Percentiles rank a stretch among this genome's conserved stretches.
These are phyloP conservation scores for Fusarium bactridioides DNA, from an alignment of 2,329 filamentous ascomycete species.

Conservation along the genomic window DNA sequence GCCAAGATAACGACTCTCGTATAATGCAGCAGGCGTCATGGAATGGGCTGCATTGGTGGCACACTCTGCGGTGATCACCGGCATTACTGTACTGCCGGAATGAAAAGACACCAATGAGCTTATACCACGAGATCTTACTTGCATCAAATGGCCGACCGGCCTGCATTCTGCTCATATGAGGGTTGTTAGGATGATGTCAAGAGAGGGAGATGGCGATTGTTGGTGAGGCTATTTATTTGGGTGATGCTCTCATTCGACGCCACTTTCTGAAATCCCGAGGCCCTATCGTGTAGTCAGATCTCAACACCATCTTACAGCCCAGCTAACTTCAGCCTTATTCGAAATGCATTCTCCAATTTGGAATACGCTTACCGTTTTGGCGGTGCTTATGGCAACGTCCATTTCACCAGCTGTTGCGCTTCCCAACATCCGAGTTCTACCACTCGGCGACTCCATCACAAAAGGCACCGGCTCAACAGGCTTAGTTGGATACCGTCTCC, in stretches of 20 bases:
- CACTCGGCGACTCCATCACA: conserved; percentile 27
- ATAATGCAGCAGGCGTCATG: not conserved
- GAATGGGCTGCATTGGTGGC: not conserved
- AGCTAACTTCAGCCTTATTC: not conserved
- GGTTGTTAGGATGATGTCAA: conserved; percentile 4
- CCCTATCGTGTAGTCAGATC: not conserved
- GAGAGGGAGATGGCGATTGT: not conserved
- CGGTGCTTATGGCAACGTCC: not conserved
- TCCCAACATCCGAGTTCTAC: conserved; percentile 18
- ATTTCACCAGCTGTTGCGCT: not conserved
- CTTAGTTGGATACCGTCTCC: conserved; percentile 8
- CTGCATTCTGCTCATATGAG: not conserved
- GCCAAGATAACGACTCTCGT: not conserved
- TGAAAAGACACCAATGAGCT: not conserved
- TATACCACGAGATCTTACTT: conserved; percentile 14
- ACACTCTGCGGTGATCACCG: not conserved
- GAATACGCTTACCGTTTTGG: not conserved
- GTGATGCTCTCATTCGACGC: conserved; percentile 6
- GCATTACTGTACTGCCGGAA: not conserved
- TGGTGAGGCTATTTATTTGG: conserved; percentile 8
- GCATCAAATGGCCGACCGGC: not conserved
- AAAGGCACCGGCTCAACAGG: conserved; percentile 25
- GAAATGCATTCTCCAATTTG: not conserved
- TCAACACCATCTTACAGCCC: not conserved
- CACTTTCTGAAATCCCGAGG: not conserved